A percentile compares a stretch with the other conserved stretches of the same genome.
phyloP scores from a whole-genome alignment of 192 early-diverging fungal species.

The Ambispora gerdemannii region DNA sequence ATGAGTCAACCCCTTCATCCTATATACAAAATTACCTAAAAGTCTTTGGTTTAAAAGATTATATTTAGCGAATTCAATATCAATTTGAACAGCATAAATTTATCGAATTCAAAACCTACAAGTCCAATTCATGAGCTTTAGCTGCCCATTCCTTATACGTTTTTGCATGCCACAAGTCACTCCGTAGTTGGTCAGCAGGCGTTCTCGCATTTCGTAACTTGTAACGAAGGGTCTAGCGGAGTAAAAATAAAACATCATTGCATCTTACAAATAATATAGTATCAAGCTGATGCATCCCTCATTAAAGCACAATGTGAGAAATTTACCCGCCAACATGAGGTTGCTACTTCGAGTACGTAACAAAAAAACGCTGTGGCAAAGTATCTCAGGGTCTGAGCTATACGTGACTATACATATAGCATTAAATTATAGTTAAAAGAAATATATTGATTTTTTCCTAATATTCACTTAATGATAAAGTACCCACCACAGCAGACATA shows the following conservation, averaged over 20 bases:
- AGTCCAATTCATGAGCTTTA: constrained; percentile 51
- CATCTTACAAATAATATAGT: too few species aligned
- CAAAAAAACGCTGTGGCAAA: not conserved
- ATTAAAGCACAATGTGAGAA: not conserved
- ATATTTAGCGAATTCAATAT: not conserved
- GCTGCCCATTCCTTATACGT: constrained; percentile 53
- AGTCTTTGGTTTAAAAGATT: constrained; percentile 17
- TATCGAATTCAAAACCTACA: constrained; percentile 18
- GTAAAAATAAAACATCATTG: not conserved
- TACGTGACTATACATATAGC: not conserved
- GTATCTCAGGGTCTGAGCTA: not conserved
- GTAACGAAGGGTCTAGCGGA: not conserved
- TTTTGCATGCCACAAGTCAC: constrained; percentile 42
- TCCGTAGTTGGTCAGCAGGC: constrained; percentile 45
- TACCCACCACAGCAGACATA: too few species aligned
- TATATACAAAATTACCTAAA: too few species aligned
- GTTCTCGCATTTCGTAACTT: constrained; percentile 30
- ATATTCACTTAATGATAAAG: too few species aligned
- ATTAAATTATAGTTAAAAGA: too few species aligned
- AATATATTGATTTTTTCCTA: too few species aligned
- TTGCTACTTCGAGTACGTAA: not conserved
- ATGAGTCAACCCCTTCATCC: not conserved
- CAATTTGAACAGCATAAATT: not conserved
- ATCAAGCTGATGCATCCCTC: not conserved
- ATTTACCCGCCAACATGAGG: not conserved